Conservation (phyloP, 805 yeast species). For the baker's yeast (Saccharomyces cerevisiae) region DNA sequence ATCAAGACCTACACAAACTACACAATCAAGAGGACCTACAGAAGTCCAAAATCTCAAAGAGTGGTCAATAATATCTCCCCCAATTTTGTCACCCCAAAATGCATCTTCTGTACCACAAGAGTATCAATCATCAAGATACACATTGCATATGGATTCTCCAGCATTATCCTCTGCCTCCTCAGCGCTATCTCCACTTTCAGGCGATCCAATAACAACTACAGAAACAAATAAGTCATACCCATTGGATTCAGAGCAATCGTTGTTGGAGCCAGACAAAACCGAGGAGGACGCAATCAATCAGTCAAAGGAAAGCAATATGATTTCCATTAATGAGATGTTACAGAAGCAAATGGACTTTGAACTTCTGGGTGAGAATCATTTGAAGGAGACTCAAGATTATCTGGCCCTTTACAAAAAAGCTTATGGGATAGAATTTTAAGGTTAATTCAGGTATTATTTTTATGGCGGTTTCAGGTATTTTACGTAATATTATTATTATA, state of each 20-base stretch:
- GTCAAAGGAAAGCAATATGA: not conserved
- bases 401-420: conserved; percentile 14
- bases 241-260: not conserved
- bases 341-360: conserved; percentile 14
- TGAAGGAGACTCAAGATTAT: conserved; percentile 17
- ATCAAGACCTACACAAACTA: not conserved
- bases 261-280: not conserved
- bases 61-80: not conserved
- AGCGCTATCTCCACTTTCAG: not conserved
- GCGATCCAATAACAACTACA: not conserved
- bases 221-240: not conserved
- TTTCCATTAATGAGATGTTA: conserved; percentile 10
- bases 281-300: conserved; percentile 1
- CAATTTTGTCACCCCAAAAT: not conserved
- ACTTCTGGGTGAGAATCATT: conserved; percentile 12
- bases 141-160: not conserved
- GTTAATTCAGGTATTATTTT: not conserved
- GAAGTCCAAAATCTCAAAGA: not conserved
- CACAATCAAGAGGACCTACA: not conserved
- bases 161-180: not conserved
- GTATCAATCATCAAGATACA: not conserved
- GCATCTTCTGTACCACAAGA: not conserved
- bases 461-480: not conserved
- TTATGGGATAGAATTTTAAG: not conserved
- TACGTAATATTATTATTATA: not conserved